Evolutionary conservation across 139 green algal genomes (phyloP).

Genomic region (Spirogloea muscicola): DNA sequence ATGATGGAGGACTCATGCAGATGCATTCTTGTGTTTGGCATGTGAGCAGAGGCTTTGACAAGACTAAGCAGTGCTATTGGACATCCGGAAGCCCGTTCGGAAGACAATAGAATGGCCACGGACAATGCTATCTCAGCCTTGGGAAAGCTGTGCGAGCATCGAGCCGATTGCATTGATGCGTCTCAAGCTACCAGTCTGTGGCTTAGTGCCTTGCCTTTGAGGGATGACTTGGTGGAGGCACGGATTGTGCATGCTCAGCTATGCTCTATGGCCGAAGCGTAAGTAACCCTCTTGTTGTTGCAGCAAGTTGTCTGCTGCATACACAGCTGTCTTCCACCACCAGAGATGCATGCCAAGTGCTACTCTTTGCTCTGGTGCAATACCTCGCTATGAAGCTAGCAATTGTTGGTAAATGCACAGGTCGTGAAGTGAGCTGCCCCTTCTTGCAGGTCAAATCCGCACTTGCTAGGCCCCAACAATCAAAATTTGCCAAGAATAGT

Average conservation of each 20-base stretch:
- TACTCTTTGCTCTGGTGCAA: no score
- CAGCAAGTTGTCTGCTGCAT: no score
- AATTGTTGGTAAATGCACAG: background rate
- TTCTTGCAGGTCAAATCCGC: slow-evolving; percentile 3
- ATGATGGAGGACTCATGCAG: background rate
- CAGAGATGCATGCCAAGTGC: no score
- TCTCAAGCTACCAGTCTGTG: slow-evolving; percentile 27
- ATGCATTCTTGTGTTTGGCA: background rate
- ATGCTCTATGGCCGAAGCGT: slow-evolving; percentile 47
- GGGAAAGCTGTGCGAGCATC: slow-evolving; percentile 52
- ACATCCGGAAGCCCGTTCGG: slow-evolving; percentile 27
- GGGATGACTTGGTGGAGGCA: slow-evolving; percentile 40
- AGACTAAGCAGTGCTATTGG: slow-evolving; percentile 4
- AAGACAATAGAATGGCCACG: slow-evolving; percentile 45
- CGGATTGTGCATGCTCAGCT: slow-evolving; percentile 72
- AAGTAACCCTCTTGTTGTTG: no score
- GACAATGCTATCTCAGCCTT: slow-evolving; percentile 52
- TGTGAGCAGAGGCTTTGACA: slow-evolving; percentile 25
- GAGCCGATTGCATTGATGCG: slow-evolving; percentile 30
- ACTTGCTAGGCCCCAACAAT: slow-evolving; percentile 28
- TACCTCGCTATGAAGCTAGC: no score
- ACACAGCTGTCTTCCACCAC: no score
- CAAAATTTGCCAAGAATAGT: slow-evolving; percentile 38
- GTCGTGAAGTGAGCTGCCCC: no score
- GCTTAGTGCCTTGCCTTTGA: slow-evolving; percentile 43